A percentile compares a stretch with the other conserved stretches of the same genome.
These are phyloP conservation scores for Verticillium longisporum DNA, from an alignment of 2,329 filamentous ascomycete genomes.

Conservation along the genomic window DNA sequence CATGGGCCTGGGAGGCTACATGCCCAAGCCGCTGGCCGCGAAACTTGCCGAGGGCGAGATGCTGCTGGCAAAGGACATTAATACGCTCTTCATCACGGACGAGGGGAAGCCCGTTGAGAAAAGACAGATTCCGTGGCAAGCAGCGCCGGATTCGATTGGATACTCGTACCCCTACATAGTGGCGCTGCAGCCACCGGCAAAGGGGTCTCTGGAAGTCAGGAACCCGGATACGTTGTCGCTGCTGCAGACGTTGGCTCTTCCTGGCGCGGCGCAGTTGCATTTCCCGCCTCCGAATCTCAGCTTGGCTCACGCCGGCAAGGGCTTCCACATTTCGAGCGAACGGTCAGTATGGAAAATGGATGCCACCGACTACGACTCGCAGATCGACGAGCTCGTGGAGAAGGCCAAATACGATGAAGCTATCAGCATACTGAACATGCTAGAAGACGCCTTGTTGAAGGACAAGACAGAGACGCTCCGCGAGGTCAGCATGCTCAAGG, in stretches of 20 bases:
- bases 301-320: constrained; percentile 92
- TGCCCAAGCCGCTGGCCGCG: constrained; percentile 82
- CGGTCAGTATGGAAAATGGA: constrained; percentile 94
- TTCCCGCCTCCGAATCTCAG: constrained; percentile 90
- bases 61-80: constrained; percentile 94
- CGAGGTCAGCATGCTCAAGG: constrained; percentile 87
- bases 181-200: constrained; percentile 74
- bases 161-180: constrained; percentile 97
- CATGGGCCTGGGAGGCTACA: constrained; percentile 87
- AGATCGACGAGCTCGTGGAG: constrained; percentile 75
- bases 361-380: constrained; percentile 82
- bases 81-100: constrained; percentile 84
- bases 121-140: constrained; percentile 85
- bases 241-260: constrained; percentile 76
- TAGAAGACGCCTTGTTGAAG: constrained; percentile 83
- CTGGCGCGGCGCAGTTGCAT: constrained; percentile 77
- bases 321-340: constrained; percentile 89
- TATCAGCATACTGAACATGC: constrained; percentile 78
- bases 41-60: constrained; percentile 77
- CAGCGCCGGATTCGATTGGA: constrained; percentile 82
- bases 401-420: constrained; percentile 79
- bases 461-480: constrained; percentile 76
- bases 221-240: constrained; percentile 90
- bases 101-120: constrained; percentile 76
- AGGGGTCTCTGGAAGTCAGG: constrained; percentile 80